A percentile compares a stretch with the other conserved stretches of the same genome.
These are phyloP conservation scores for Viola pubescens DNA, from an alignment of 441 rosid species.

Conservation along the genomic window DNA sequence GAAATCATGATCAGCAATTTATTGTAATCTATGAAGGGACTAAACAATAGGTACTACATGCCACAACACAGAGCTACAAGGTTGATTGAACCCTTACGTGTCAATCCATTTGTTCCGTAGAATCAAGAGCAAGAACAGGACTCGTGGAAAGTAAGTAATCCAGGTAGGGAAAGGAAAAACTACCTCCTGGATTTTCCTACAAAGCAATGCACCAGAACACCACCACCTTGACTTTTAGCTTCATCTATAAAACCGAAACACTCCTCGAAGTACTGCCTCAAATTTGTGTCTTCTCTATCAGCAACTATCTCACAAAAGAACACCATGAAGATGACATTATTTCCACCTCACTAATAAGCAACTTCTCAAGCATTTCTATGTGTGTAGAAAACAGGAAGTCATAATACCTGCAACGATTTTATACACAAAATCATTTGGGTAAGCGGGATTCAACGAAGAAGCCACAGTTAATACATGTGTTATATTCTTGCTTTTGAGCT, in stretches of 20 bases:
- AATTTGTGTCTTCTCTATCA: constrained; percentile 51
- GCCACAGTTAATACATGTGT: constrained; percentile 48
- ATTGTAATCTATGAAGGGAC: too few species aligned
- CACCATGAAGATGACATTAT: constrained; percentile 7
- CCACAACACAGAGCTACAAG: too few species aligned
- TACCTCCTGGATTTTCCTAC: constrained; percentile 76
- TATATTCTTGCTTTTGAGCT: constrained; percentile 33
- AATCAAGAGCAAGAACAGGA: too few species aligned
- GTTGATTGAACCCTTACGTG: too few species aligned
- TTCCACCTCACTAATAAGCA: neutral
- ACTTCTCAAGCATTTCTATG: neutral
- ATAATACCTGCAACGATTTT: constrained; percentile 31
- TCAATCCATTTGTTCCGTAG: neutral
- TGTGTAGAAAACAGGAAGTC: neutral
- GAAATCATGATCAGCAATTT: too few species aligned
- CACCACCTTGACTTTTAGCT: constrained; percentile 55
- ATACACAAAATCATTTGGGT: constrained; percentile 38
- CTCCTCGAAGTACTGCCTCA: constrained; percentile 57
- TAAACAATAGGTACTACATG: too few species aligned
- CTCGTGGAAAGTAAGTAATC: neutral
- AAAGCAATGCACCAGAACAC: constrained; percentile 71
- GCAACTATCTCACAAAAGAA: constrained; percentile 29
- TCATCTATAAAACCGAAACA: constrained; percentile 60
- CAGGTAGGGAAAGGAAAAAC: constrained; percentile 7
- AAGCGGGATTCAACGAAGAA: constrained; percentile 23